Evolutionary conservation across 139 green algal species (phyloP).

Genomic region (Volvox reticuliferus): DNA sequence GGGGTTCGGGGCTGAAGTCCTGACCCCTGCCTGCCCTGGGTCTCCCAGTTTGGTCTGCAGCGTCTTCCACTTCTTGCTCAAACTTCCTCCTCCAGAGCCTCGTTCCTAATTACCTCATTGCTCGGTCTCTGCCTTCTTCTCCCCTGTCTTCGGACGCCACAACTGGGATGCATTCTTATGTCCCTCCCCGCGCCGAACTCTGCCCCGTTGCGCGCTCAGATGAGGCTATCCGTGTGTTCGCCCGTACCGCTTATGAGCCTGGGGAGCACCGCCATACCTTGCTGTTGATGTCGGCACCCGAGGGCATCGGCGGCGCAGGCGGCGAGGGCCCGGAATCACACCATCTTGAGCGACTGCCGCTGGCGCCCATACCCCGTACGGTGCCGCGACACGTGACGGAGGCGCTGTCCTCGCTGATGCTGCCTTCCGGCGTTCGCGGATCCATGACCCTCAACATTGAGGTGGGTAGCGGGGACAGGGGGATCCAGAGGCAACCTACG

Average conservation of each 20-base stretch:
- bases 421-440: not conserved
- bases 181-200: too few species aligned
- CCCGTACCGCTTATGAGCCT: slow-evolving; percentile 34
- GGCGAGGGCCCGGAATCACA: not conserved
- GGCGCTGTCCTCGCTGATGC: not conserved
- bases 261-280: slow-evolving; percentile 14
- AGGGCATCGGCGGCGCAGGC: not conserved
- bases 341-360: not conserved
- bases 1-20: not conserved
- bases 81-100: too few species aligned
- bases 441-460: not conserved
- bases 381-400: slow-evolving; percentile 20
- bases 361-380: slow-evolving; percentile 28
- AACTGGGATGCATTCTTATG: too few species aligned
- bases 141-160: too few species aligned
- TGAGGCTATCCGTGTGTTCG: slow-evolving; percentile 20
- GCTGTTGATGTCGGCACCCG: not conserved
- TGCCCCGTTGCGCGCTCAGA: not conserved
- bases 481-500: too few species aligned
- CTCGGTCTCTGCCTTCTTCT: too few species aligned
- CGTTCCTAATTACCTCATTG: too few species aligned
- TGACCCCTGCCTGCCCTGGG: too few species aligned
- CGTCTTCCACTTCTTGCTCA: too few species aligned
- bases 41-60: too few species aligned
- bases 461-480: not conserved